These are phyloP conservation scores for Myrica gale DNA, from an alignment of 306 rosid genomes.

Conservation along the genomic window DNA sequence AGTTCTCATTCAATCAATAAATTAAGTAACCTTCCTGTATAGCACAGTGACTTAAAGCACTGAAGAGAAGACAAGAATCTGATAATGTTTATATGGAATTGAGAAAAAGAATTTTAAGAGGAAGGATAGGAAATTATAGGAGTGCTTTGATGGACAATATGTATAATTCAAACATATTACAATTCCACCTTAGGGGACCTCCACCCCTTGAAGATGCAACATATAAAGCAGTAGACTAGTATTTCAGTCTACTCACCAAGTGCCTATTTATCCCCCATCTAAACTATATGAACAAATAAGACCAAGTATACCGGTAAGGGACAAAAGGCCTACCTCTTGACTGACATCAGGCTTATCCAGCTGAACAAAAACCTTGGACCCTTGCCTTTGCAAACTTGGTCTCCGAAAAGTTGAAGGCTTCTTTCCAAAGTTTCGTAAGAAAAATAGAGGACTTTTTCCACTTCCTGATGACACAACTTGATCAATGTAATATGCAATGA, in stretches of 20 bases:
- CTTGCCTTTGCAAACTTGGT: slow-evolving; percentile 59
- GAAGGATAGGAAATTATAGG: background rate
- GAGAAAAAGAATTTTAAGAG: background rate
- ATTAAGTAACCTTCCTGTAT: background rate
- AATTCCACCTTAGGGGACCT: background rate
- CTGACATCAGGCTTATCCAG: slow-evolving; percentile 74
- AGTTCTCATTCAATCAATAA: background rate
- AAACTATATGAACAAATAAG: background rate
- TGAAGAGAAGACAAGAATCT: background rate
- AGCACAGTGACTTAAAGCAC: background rate
- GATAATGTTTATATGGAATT: background rate
- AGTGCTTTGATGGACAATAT: background rate
- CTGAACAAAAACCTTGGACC: slow-evolving; percentile 61
- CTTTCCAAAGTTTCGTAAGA: slow-evolving; percentile 56
- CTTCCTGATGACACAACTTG: slow-evolving; percentile 60
- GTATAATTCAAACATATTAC: background rate
- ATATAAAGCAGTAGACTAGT: background rate
- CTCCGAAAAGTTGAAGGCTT: slow-evolving; percentile 42
- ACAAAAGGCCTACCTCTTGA: slow-evolving; percentile 64
- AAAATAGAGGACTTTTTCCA: slow-evolving; percentile 55
- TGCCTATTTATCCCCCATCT: background rate
- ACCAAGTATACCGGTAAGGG: background rate
- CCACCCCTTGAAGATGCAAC: background rate
- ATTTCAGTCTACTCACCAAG: background rate
- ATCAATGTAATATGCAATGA: slow-evolving; percentile 64